Evolutionary conservation across 1,284 basidiomycete species (phyloP), one percentile per base, ranked within the genome.

Genomic region (Ustilago loliicola): DNA sequence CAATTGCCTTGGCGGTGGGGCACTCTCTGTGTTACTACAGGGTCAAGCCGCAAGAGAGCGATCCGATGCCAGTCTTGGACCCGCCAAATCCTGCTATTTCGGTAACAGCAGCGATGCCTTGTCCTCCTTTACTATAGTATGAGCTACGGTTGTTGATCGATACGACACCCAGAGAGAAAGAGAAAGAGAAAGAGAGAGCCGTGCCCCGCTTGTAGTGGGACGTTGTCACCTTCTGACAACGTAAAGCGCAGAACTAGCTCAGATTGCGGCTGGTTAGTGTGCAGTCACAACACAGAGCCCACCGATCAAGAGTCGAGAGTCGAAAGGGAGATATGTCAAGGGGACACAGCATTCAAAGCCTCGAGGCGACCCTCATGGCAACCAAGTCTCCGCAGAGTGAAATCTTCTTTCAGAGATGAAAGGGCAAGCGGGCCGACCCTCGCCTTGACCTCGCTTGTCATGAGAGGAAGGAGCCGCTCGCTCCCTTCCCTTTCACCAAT

Each of bases 391-490:
- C 48, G 13, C 48, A 50, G 13, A 27, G 48, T 29, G 23, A 29
- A 48, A 27, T 25, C 23, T 9, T 29, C 11, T 47, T 50, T 50
- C 51, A n/a, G 30, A 53, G 51, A 53, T 53, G 51, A 23, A 34
- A 53, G 51, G 51, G 3, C 9, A 19, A 15, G 51, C 0, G 51
- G 32, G 32, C 51, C 51, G 51, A 21, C 30, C 19, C 6, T 53
- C 17, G 30, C 21, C 15, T 32, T 34, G 9, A 3, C 15, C 36
- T 38, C 36, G 0, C 21, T 11, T 27, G 11, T 55, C 30, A 53
- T 13, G 25, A 21, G 5, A 25, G 8, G 17, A 50, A 19, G 1
- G 48, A 25, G 27, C 48, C 25, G 7, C 42, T 21, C n/a, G 42
- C 42, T 21, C 13, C 3, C 36, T n/a, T 45, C 17, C 17, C 38